Evolutionary conservation across 305 asterid genomes (phyloP).

Genomic region (Andrographis paniculata): DNA sequence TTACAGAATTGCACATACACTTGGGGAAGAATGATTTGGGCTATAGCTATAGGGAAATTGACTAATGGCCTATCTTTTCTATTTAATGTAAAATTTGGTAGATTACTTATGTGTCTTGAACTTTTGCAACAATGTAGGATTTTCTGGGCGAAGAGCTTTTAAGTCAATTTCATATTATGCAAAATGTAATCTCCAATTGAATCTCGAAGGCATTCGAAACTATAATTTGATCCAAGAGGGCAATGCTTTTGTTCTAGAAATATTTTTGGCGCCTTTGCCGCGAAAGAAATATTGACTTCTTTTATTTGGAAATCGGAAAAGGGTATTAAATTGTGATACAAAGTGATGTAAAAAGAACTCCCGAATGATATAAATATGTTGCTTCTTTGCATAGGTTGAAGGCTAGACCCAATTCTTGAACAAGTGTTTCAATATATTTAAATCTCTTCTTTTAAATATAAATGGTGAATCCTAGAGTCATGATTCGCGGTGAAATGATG

Average conservation of each 20-base stretch:
- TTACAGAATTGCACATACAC: not conserved
- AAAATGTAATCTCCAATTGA: not conserved
- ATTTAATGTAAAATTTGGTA: not conserved
- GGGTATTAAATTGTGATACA: not conserved
- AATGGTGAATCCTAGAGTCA: not conserved
- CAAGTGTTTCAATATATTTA: too few relatives aligned
- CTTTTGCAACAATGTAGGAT: not conserved
- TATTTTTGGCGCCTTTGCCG: not conserved
- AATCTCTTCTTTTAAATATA: not conserved
- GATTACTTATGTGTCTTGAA: not conserved
- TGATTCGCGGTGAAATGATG: not conserved
- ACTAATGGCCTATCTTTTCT: conserved; percentile 3
- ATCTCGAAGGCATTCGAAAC: not conserved
- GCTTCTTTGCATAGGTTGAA: too few relatives aligned
- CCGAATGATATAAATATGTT: not conserved
- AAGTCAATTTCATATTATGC: not conserved
- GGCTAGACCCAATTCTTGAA: too few relatives aligned
- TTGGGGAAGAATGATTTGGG: conserved; percentile 5
- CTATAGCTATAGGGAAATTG: conserved; percentile 15
- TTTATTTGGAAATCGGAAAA: conserved; percentile 1
- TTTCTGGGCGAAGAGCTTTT: not conserved
- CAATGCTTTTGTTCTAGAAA: not conserved
- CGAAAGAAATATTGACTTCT: not conserved
- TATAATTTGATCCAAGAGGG: conserved; percentile 1
- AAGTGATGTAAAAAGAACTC: not conserved